Conservation (phyloP, 331 rosid genomes). For the Erythrophleum ivorense region DNA sequence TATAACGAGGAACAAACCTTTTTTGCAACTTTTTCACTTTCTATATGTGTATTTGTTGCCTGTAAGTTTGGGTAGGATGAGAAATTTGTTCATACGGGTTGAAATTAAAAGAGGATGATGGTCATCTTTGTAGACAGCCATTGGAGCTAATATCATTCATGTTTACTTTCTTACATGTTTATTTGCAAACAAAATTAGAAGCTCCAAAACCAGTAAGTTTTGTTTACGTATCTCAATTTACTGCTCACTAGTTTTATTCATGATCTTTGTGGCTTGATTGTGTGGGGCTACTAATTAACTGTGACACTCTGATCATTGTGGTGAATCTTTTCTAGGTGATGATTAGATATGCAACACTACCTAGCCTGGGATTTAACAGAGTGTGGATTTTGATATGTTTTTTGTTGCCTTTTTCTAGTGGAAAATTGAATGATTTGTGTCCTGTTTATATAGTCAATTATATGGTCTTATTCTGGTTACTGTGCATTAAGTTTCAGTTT, state of each 20-base stretch:
- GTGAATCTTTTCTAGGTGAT: conserved; percentile 68
- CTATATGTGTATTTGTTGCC: conserved; percentile 91
- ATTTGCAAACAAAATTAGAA: conserved; percentile 92
- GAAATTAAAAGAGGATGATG: conserved; percentile 93
- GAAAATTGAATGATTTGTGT: no score
- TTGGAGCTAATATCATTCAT: conserved; percentile 68
- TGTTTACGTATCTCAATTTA: conserved; percentile 32
- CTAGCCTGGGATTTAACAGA: no score
- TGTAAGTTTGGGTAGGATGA: conserved; percentile 95
- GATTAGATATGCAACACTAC: conserved; percentile 82
- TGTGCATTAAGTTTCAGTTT: no score
- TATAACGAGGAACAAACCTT: conserved; percentile 90
- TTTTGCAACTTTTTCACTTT: conserved; percentile 97
- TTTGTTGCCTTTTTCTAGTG: no score
- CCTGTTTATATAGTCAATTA: no score
- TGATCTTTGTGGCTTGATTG: conserved; percentile 28
- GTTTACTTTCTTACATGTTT: conserved; percentile 88
- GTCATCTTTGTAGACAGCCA: conserved; percentile 85
- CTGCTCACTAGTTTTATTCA: conserved; percentile 14
- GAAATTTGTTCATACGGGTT: conserved; percentile 85
- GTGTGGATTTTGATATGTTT: no score
- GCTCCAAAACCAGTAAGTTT: conserved; percentile 93
- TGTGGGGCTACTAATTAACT: background rate
- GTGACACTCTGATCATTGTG: conserved; percentile 31
- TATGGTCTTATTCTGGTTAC: no score